Evolutionary conservation across 2,329 filamentous ascomycete genomes (phyloP).

Genomic region (Beauveria australis): DNA sequence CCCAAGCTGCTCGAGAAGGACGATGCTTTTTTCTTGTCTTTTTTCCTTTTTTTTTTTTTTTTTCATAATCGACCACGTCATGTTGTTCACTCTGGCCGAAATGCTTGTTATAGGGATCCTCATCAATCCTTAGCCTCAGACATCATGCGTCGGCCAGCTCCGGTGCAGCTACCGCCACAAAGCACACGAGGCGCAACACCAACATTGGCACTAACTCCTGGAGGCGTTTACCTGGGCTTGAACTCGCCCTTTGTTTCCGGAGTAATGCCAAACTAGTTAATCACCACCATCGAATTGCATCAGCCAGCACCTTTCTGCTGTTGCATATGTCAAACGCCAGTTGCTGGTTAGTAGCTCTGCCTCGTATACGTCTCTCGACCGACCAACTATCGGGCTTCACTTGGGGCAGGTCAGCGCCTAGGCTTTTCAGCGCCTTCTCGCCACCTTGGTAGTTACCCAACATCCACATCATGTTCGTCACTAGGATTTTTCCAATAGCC

Average conservation of each 20-base stretch:
- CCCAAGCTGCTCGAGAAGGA: neutral
- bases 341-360: neutral
- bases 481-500: too few species aligned
- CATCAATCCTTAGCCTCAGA: neutral
- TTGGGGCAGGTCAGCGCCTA: too few species aligned
- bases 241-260: neutral
- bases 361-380: neutral
- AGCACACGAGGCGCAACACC: neutral
- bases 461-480: too few species aligned
- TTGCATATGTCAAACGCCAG: neutral
- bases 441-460: too few species aligned
- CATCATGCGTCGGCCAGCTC: conserved; percentile 1
- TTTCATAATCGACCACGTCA: too few species aligned
- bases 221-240: neutral
- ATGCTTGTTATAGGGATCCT: neutral
- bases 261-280: neutral
- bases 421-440: too few species aligned
- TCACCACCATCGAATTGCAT: too few species aligned
- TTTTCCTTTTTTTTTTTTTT: too few species aligned
- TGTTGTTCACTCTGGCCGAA: neutral
- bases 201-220: neutral
- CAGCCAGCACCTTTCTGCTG: neutral
- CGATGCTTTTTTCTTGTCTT: too few species aligned
- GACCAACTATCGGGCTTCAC: neutral
- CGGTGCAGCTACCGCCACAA: neutral